Percentiles rank a stretch among this genome's conserved stretches.
Evolutionary conservation across 495 filamentous ascomycete species (phyloP).

Genomic region (Penicillium subrubescens): DNA sequence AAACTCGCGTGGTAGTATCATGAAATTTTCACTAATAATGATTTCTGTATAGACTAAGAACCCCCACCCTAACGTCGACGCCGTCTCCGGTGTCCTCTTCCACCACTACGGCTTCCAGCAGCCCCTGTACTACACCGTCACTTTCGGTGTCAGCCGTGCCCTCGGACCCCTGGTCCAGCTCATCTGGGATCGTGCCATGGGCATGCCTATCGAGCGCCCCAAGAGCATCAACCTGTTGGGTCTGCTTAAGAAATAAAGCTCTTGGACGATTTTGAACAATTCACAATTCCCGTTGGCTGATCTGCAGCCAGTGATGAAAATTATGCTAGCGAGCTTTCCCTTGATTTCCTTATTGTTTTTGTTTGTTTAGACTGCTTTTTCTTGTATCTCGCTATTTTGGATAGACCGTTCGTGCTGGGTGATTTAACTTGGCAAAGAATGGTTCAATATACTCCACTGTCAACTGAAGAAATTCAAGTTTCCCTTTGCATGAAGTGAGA

Average conservation of each 20-base stretch:
- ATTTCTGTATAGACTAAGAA: constrained; percentile 77
- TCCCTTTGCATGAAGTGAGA: constrained; percentile 34
- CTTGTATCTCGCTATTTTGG: neutral
- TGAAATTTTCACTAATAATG: constrained; percentile 25
- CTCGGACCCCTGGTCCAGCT: constrained; percentile 90
- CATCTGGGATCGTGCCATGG: constrained; percentile 93
- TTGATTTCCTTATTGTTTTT: neutral
- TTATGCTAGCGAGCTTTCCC: constrained; percentile 17
- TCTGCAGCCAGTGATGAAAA: constrained; percentile 14
- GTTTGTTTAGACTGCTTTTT: constrained; percentile 8
- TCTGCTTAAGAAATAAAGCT: constrained; percentile 59
- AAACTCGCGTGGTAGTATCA: too few relatives aligned
- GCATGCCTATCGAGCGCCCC: constrained; percentile 95
- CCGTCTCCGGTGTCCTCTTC: constrained; percentile 88
- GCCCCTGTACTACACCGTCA: constrained; percentile 96
- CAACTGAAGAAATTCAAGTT: constrained; percentile 37
- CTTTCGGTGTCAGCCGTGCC: constrained; percentile 91
- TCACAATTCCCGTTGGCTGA: neutral
- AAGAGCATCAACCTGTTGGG: constrained; percentile 95
- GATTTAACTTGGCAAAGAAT: neutral
- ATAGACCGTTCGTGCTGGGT: neutral
- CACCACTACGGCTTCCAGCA: constrained; percentile 96
- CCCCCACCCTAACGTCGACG: constrained; percentile 95
- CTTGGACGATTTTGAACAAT: neutral
- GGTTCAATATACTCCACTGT: neutral